Conservation (phyloP, 148 eudicot genomes). For the Camellia japonica region DNA sequence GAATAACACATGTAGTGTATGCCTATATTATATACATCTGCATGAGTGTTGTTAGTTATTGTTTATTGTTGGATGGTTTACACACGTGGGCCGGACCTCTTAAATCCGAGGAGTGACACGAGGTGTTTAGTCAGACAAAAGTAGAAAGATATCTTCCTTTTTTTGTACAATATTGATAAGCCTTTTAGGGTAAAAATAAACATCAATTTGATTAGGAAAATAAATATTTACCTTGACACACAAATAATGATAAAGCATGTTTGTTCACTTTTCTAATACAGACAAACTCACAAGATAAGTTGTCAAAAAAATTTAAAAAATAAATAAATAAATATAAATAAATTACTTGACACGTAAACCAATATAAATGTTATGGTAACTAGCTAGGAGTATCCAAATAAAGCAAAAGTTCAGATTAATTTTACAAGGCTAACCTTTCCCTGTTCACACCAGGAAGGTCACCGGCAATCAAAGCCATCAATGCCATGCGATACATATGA, state of each 20-base stretch:
- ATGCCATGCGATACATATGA: constrained; percentile 96
- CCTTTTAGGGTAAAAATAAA: background rate
- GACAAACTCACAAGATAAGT: background rate
- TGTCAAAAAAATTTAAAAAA: background rate
- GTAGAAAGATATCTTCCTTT: background rate
- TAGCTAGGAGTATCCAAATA: background rate
- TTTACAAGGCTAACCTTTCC: constrained; percentile 56
- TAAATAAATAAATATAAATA: background rate
- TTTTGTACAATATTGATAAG: background rate
- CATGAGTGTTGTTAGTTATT: too few species aligned
- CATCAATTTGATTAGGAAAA: background rate
- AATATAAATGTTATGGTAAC: background rate
- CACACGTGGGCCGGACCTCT: too few species aligned
- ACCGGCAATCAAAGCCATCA: constrained; percentile 88
- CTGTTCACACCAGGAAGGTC: constrained; percentile 80
- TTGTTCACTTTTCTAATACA: background rate
- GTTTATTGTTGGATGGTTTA: too few species aligned
- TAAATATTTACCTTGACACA: background rate
- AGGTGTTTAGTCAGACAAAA: background rate
- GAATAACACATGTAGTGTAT: too few species aligned
- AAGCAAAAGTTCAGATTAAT: constrained; percentile 1
- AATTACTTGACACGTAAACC: background rate
- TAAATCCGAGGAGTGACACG: too few species aligned
- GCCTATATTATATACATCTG: too few species aligned
- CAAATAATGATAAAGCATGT: background rate